Evolutionary conservation across 2,329 filamentous ascomycete species (phyloP), one percentile per base, ranked within the genome.

Genomic region (Stromatinia cepivora): DNA sequence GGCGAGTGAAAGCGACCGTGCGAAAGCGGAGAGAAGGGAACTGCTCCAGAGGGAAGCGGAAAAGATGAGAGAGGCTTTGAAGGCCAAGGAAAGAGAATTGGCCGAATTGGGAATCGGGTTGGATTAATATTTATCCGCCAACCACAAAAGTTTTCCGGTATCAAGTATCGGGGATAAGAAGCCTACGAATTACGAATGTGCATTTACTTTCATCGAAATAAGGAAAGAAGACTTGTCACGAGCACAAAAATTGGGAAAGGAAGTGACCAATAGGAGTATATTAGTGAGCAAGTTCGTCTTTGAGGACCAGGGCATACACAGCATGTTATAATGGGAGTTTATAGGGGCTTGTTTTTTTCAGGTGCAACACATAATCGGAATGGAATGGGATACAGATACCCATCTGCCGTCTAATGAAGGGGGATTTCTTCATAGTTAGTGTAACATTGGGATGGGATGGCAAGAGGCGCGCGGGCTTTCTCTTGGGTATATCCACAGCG

Each of bases 41-140:
- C 85, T 88, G 61, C 81, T 96, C 62, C 86, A 90, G 77, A 84
- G 88, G 34, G 92, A 96, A 78, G 88, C 91, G 0, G 91, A 94
- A 76, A 84, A 84, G 66, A 95, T 95, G 88, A 85, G 78, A 57
- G 77, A 79, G 66, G 76, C 74, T 9, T 66, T 79, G 13, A 73
- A 72, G 25, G 77, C 76, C 2, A 78, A 78, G 65, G 77, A 78
- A 67, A 70, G 72, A 53, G 76, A 78, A 63, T 63, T 78, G 68
- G 75, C 73, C 45, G 76, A 78, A 36, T 62, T 78, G 61, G 72
- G 70, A 25, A 31, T 45, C 64, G 68, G 69, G 11, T 34, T 50
- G 45, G 54, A 62, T 28, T 67, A 67, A 67, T n/a, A 39, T 52
- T 64, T 39, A 63, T 31, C 59, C 45, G 59, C 46, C 31, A 39